Percentiles rank a stretch among this genome's conserved stretches.
Evolutionary conservation across 306 rosid species (phyloP).

Genomic region (Amphicarpaea edgeworthii): DNA sequence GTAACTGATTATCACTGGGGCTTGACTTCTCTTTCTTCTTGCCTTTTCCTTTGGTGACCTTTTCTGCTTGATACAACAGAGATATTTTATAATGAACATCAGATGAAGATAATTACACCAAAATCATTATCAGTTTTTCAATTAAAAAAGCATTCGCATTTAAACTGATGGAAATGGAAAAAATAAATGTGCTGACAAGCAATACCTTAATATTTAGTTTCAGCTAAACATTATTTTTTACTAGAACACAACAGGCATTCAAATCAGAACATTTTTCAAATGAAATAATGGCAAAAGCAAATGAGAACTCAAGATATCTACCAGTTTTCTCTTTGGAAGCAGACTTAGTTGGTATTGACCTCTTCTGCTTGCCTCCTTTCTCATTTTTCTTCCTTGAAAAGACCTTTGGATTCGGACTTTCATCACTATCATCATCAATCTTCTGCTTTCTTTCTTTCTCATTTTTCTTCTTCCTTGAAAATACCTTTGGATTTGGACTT

Average conservation of each 20-base stretch:
- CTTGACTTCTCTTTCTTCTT: slow-evolving; percentile 64
- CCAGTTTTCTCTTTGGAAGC: slow-evolving; percentile 80
- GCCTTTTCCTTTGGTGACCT: slow-evolving; percentile 66
- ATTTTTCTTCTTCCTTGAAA: slow-evolving; percentile 80
- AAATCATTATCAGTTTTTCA: slow-evolving; percentile 20
- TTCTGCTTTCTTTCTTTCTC: slow-evolving; percentile 61
- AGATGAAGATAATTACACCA: slow-evolving; percentile 14
- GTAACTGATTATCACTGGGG: slow-evolving; percentile 78
- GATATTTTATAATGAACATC: slow-evolving; percentile 22
- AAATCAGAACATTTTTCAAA: not conserved
- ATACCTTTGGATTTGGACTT: slow-evolving; percentile 65
- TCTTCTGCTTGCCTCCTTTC: slow-evolving; percentile 59
- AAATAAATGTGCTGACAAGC: not conserved
- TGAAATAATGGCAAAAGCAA: slow-evolving; percentile 34
- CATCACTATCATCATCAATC: slow-evolving; percentile 62
- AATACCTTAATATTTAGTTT: slow-evolving; percentile 12
- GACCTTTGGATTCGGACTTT: slow-evolving; percentile 64
- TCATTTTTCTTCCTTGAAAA: slow-evolving; percentile 82
- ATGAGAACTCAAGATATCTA: slow-evolving; percentile 44
- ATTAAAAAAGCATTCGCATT: not conserved
- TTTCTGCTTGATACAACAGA: slow-evolving; percentile 61
- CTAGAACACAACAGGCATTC: slow-evolving; percentile 1
- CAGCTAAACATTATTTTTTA: slow-evolving; percentile 26
- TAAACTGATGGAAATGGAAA: slow-evolving; percentile 2
- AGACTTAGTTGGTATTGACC: slow-evolving; percentile 59